phyloP scores from a whole-genome alignment of 2,329 filamentous ascomycete genomes.

The Alternaria ventricosa region DNA sequence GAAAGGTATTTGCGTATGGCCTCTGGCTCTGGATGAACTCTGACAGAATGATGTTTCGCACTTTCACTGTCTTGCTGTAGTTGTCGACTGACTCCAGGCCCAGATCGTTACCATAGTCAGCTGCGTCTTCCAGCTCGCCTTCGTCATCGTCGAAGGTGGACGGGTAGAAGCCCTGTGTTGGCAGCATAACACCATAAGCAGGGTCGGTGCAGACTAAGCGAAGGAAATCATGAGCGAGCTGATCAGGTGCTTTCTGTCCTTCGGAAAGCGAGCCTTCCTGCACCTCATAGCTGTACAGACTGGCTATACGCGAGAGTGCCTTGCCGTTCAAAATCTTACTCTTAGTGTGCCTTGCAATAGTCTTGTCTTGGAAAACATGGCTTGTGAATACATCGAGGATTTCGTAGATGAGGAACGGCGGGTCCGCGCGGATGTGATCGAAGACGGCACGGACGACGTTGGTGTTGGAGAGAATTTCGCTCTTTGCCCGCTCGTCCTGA shows the following conservation, averaged over 20 bases:
- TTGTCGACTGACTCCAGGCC: conserved; percentile 74
- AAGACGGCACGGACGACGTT: conserved; percentile 73
- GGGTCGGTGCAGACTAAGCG: conserved; percentile 75
- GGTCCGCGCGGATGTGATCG: conserved; percentile 78
- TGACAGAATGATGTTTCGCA: conserved; percentile 80
- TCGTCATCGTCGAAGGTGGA: conserved; percentile 67
- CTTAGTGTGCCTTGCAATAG: conserved; percentile 76
- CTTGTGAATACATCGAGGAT: conserved; percentile 74
- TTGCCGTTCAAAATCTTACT: conserved; percentile 76
- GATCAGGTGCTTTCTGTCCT: conserved; percentile 64
- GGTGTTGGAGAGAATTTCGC: conserved; percentile 79
- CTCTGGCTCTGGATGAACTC: conserved; percentile 80
- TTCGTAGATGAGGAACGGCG: conserved; percentile 75
- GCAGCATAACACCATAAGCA: conserved; percentile 75
- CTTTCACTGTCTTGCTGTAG: conserved; percentile 72
- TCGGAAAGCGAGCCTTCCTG: conserved; percentile 54
- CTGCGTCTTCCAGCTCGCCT: conserved; percentile 44
- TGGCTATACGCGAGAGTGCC: conserved; percentile 70
- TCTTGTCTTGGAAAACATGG: conserved; percentile 75
- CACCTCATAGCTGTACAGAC: conserved; percentile 50
- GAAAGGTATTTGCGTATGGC: conserved; percentile 80
- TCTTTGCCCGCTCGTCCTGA: conserved; percentile 77
- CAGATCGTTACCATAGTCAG: conserved; percentile 63
- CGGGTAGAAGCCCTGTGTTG: conserved; percentile 85
- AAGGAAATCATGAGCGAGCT: conserved; percentile 77